phyloP scores from a whole-genome alignment of 2,329 filamentous ascomycete species.

The Chaetomium sp. region DNA sequence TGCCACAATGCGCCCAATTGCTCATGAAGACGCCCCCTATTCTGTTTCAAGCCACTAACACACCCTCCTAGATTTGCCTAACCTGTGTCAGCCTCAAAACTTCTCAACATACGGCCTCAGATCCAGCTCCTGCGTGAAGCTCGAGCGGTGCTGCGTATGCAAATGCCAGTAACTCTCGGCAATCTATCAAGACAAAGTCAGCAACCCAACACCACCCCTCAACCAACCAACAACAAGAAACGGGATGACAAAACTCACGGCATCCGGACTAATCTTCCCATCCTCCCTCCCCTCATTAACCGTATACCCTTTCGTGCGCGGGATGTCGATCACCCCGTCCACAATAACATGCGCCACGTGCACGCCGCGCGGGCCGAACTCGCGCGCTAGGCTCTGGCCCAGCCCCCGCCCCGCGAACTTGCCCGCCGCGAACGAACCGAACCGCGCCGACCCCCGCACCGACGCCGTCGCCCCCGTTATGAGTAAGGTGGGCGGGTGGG shows the following conservation, averaged over 20 bases:
- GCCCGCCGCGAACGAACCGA: conserved; percentile 72
- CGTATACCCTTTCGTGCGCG: conserved; percentile 59
- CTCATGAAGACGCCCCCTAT: background rate
- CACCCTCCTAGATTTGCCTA: background rate
- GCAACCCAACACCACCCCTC: background rate
- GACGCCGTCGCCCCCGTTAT: conserved; percentile 87
- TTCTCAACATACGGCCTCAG: conserved; percentile 81
- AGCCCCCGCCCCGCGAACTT: conserved; percentile 80
- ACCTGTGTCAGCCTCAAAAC: conserved; percentile 55
- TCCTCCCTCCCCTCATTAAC: conserved; percentile 52
- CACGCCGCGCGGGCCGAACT: conserved; percentile 82
- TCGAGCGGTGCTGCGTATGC: conserved; percentile 76
- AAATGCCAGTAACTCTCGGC: conserved; percentile 84
- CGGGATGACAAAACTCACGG: conserved; percentile 65
- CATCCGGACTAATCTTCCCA: conserved; percentile 72
- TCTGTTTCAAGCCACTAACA: background rate
- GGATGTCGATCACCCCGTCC: conserved; percentile 84
- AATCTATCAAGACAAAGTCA: conserved; percentile 56
- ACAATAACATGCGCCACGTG: conserved; percentile 83
- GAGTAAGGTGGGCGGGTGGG: conserved; percentile 75
- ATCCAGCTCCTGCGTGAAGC: conserved; percentile 82
- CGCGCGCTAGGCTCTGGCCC: conserved; percentile 73
- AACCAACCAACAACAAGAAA: too few relatives aligned
- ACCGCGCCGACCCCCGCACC: conserved; percentile 68
- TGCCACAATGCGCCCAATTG: background rate